Conservation (phyloP, 1,139 yeast genomes). For the Suhomyces ambrosiae region DNA sequence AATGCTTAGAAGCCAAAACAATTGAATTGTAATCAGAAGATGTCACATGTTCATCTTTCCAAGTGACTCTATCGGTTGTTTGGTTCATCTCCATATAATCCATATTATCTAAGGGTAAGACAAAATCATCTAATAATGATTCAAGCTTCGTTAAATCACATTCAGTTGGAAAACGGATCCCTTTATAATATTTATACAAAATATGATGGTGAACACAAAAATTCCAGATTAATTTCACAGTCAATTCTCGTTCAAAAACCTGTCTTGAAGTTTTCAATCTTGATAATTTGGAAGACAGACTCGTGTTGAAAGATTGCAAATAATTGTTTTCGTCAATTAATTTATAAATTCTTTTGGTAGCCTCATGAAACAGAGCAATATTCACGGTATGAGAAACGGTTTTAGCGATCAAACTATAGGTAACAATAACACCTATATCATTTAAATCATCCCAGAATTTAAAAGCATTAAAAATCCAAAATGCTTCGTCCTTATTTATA, state of each 20-base stretch:
- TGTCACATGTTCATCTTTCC: constrained; percentile 4
- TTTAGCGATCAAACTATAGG: constrained; percentile 24
- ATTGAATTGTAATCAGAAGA: constrained; percentile 10
- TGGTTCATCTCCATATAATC: constrained; percentile 8
- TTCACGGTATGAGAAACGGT: constrained; percentile 18
- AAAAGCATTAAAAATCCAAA: constrained; percentile 42
- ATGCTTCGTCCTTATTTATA: constrained; percentile 32
- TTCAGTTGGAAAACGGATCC: constrained; percentile 35
- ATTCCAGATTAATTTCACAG: constrained; percentile 45
- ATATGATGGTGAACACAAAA: constrained; percentile 36
- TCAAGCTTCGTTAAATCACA: background rate
- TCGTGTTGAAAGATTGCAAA: constrained; percentile 21
- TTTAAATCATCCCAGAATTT: constrained; percentile 40
- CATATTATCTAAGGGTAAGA: constrained; percentile 10
- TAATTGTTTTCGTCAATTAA: constrained; percentile 30
- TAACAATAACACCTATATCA: constrained; percentile 27
- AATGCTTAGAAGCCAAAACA: constrained; percentile 7
- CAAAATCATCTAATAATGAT: constrained; percentile 4
- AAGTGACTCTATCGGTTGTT: constrained; percentile 6
- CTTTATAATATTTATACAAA: constrained; percentile 37
- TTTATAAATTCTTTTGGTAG: constrained; percentile 22
- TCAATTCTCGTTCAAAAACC: constrained; percentile 36
- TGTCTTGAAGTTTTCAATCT: constrained; percentile 27
- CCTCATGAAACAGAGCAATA: constrained; percentile 11
- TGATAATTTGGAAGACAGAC: constrained; percentile 3